These are phyloP conservation scores for Tetrahymena elliotti DNA, from an alignment of 73 alveolate genomes.

Conservation along the genomic window DNA sequence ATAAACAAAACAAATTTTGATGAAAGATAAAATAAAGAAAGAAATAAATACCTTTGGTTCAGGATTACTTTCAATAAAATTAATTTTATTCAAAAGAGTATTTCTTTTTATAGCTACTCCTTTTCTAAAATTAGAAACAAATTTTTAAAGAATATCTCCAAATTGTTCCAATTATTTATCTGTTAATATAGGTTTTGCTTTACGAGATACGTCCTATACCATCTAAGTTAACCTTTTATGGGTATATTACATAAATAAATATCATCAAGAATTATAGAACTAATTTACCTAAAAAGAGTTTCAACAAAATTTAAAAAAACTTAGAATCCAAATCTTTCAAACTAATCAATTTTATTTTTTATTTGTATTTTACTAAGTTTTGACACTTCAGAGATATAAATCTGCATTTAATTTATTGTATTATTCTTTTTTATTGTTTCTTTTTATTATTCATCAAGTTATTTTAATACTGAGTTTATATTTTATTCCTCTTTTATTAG, in stretches of 20 bases:
- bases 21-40: too few relatives aligned
- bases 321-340: not conserved
- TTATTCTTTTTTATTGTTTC: not conserved
- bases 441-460: not conserved
- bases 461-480: not conserved
- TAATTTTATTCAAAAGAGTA: not conserved
- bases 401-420: not conserved
- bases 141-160: not conserved
- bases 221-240: not conserved
- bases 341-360: not conserved
- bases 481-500: not conserved
- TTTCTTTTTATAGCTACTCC: not conserved
- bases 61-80: not conserved
- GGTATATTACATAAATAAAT: not conserved
- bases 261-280: too few relatives aligned
- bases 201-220: not conserved
- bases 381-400: not conserved
- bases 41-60: not conserved
- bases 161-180: not conserved
- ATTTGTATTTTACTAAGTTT: not conserved
- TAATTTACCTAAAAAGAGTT: not conserved
- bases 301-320: not conserved
- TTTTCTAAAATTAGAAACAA: not conserved
- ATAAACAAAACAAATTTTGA: not conserved
- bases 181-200: not conserved